Base-by-base conservation (phyloP, 2,329 filamentous ascomycete species). In the Sarocladium oryzae region DNA sequence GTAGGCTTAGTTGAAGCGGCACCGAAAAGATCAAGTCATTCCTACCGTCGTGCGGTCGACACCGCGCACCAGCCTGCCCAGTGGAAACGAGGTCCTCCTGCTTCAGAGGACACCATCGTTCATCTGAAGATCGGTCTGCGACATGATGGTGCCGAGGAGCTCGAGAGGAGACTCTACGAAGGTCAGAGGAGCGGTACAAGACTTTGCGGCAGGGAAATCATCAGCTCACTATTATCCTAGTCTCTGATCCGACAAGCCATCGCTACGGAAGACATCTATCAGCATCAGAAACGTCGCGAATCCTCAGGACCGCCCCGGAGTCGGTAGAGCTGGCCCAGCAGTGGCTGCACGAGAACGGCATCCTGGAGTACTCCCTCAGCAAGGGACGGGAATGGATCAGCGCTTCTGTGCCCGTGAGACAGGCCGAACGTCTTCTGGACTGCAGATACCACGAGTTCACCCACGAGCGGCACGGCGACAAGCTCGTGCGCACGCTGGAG, bases 391-490 rank as follows among this genome's bases (percentile, higher is more conserved):
- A 41, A 33, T 52, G 51, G 51, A 18, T 52, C 23, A 35, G 21
- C 23, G 51, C 45, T 3, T 50, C 36, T 15, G 9, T 52, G 15
- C 51, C 45, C 2, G 11, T 50, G 8, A 32, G 36, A 9, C 32
- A 52, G n/a, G 45, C n/a, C 5, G 35, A 52, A 40, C 11, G 35
- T 5, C 21, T 52, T 15, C 51, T 52, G n/a, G 10, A 43, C 20
- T 49, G 43, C 45, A 36, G 28, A 5, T 52, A 52, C 33, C 49
- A 35, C 49, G 51, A 52, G 51, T 52, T 50, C 41, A 16, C 23
- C 24, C 49, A 52, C n/a, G 21, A 30, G 3, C 36, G 20, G 6
- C 43, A 52, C 36, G 45, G 45, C 2, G 21, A 36, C 2, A 3
- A 49, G 10, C 28, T 52, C 11, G 35, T 52, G 3, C 45, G 51